Evolutionary conservation across 1,284 basidiomycete species (phyloP), one percentile per base, ranked within the genome.

Genomic region (Ganoderma boninense): DNA sequence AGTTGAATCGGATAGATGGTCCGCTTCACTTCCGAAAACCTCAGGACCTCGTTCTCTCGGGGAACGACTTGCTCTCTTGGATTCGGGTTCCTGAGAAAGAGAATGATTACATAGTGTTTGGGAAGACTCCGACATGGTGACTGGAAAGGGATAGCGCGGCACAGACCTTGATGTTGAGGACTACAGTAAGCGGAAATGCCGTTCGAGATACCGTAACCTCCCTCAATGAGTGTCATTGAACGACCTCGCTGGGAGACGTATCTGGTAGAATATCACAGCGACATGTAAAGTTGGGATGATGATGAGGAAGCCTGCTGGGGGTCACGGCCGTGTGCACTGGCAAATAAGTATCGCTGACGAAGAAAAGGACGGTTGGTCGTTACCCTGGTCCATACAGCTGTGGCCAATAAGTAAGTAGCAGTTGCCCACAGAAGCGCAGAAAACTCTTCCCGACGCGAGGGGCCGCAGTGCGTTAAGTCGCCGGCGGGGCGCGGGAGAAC

Each of bases 1-100:
- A n/a, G n/a, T 80, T 80, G 72, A 78, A 80, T 23, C 72, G 77
- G 44, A 80, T 79, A 38, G 79, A 69, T 81, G 80, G 26, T 76
- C 75, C n/a, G 77, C 76, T 69, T 82, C 80, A 64, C 80, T 74
- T 16, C 77, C 80, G 62, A 82, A 82, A 32, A 82, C 81, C 61
- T 82, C 80, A 42, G 62, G 16, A 38, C 46, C 42, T n/a, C 66
- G 66, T 65, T 62, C n/a, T 63, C 64, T 42, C 52, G 16, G n/a
- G 7, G 16, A 57, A 57, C 18, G 7, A 23, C 5, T 32, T 57
- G 54, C 4, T 23, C 42, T 49, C 40, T 63, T 56, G 44, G 26
- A 38, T 52, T 26, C 6, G 26, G 32, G 38, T 26, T 54, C 14
- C 23, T 57, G 32, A 57, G 29, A 57, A 57, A 18, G 29, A 32